These are phyloP conservation scores for Pseudocercospora eumusae DNA, from an alignment of 2,329 filamentous ascomycete species.

Conservation along the genomic window DNA sequence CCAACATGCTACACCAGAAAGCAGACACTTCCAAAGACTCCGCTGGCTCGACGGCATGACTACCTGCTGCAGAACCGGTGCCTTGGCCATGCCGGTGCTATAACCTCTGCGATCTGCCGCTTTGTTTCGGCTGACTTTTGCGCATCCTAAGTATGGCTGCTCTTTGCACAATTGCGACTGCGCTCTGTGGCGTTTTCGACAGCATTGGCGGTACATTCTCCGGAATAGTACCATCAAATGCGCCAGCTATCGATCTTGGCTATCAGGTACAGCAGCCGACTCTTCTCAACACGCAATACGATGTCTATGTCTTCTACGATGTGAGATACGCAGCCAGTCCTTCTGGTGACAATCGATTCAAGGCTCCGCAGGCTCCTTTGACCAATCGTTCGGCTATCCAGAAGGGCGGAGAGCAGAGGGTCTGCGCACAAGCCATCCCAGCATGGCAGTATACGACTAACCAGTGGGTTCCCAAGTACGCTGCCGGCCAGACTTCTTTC, in stretches of 20 bases:
- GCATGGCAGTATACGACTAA: background rate
- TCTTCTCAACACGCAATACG: background rate
- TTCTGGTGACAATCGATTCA: constrained; percentile 31
- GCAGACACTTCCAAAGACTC: background rate
- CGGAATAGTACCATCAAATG: background rate
- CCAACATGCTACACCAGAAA: background rate
- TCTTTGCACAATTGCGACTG: background rate
- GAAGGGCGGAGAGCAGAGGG: background rate
- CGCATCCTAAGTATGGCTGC: background rate
- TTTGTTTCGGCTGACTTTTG: background rate
- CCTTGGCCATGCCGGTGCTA: background rate
- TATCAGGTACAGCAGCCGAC: background rate
- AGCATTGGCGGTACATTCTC: background rate
- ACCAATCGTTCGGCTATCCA: background rate
- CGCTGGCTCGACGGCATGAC: background rate
- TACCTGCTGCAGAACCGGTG: background rate
- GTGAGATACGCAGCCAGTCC: constrained; percentile 34
- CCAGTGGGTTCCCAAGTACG: background rate
- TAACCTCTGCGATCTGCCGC: background rate
- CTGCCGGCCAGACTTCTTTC: background rate
- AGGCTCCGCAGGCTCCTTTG: constrained; percentile 30
- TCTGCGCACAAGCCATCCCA: background rate
- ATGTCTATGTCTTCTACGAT: constrained; percentile 11
- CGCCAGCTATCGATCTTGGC: background rate
- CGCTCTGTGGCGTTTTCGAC: background rate